Base-by-base conservation (phyloP, 192 early-diverging fungal species). In the Geranomyces variabilis region DNA sequence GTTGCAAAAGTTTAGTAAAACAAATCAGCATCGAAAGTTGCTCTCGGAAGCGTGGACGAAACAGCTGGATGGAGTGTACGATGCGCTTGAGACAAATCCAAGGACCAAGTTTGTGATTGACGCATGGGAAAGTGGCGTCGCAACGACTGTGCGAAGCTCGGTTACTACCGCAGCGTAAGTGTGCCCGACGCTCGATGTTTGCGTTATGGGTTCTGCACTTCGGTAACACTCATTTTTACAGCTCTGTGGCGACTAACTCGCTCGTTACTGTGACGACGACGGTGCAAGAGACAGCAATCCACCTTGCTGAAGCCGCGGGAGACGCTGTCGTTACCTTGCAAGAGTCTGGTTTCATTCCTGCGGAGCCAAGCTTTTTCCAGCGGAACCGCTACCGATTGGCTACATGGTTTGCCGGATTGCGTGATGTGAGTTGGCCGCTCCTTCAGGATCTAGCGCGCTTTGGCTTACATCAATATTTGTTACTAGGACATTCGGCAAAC, bases 1-100 rank as follows among this genome's bases (percentile, higher is more conserved):
- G 34, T 41, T 70, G 21, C 69, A 70, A 62, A 70, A 61, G 46
- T 70, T 70, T 34, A 70, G 69, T 36, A 62, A 70, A 26, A 47
- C 43, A 44, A 70, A 70, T 46, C 30, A 70, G 45, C 69, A 70
- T 62, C 55, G 69, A 22, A 59, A 61, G 59, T 34, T 70, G 33
- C 36, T 70, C 19, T 48, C 28, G 24, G 69, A 70, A 47, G 58
- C 69, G 15, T 70, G 69, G 69, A 26, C 62, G 29, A 59, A 70
- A 26, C 69, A 70, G 58, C n/a, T 70, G 69, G 34, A 62, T 17
- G 26, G 36, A 12, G 43, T 62, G 10, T 45, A 70, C 29, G 69
- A 61, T 15, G 36, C 55, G 10, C 19, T 70, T 29, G 41, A 61
- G 41, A 24, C 0, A 10, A 70, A 70, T 17, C 69, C 69, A 21